phyloP scores from a whole-genome alignment of 2,329 filamentous ascomycete genomes.

The Colletotrichum lentis region DNA sequence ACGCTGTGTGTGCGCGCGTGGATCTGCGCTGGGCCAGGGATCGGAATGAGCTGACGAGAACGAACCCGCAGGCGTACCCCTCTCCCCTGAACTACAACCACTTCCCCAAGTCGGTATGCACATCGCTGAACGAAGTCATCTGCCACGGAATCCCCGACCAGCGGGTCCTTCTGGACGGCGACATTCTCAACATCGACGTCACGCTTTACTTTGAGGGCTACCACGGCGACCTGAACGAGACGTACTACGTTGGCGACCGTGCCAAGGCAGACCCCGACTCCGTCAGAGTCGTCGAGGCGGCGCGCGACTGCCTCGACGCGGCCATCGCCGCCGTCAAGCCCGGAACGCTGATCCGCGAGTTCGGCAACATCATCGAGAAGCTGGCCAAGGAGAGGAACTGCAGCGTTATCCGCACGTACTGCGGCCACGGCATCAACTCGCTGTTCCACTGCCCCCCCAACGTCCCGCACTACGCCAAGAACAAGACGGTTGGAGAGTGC shows the following conservation, averaged over 20 bases:
- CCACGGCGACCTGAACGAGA: slow-evolving; percentile 97
- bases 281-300: slow-evolving; percentile 88
- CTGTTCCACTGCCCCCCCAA: slow-evolving; percentile 95
- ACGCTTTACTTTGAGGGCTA: slow-evolving; percentile 94
- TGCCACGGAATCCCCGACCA: slow-evolving; percentile 98
- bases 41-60: not conserved
- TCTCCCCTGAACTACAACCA: slow-evolving; percentile 94
- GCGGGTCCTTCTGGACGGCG: slow-evolving; percentile 84
- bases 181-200: slow-evolving; percentile 97
- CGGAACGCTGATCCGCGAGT: slow-evolving; percentile 89
- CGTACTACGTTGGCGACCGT: slow-evolving; percentile 95
- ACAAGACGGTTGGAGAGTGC: slow-evolving; percentile 93
- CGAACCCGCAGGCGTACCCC: slow-evolving; percentile 77
- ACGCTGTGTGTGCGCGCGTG: too few species aligned
- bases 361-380: slow-evolving; percentile 95
- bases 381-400: slow-evolving; percentile 85
- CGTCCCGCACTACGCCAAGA: slow-evolving; percentile 97
- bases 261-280: slow-evolving; percentile 84
- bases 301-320: slow-evolving; percentile 88
- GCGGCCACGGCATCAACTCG: slow-evolving; percentile 92
- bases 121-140: slow-evolving; percentile 95
- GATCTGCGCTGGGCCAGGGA: not conserved
- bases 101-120: slow-evolving; percentile 98
- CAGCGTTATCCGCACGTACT: slow-evolving; percentile 94
- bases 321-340: slow-evolving; percentile 93